Conservation (phyloP, 805 yeast genomes). For the Candida insectalens region DNA sequence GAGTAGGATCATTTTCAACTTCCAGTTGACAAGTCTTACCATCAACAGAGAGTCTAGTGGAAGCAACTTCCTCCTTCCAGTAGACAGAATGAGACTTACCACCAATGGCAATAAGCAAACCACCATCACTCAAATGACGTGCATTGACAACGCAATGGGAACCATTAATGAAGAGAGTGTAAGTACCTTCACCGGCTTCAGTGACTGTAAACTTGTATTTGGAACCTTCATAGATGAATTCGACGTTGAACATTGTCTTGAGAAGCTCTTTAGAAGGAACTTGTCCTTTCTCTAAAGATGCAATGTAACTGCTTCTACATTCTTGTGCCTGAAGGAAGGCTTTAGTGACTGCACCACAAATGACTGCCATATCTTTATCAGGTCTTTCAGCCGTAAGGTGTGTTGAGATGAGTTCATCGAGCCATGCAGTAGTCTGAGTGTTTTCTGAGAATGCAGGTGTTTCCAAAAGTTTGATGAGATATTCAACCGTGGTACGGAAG, state of each 20-base stretch:
- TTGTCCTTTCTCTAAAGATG: slow-evolving; percentile 90
- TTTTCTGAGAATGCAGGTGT: slow-evolving; percentile 95
- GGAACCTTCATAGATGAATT: slow-evolving; percentile 89
- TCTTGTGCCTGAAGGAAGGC: slow-evolving; percentile 75
- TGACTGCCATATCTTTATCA: slow-evolving; percentile 78
- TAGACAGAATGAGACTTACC: slow-evolving; percentile 93
- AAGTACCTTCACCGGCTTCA: slow-evolving; percentile 75
- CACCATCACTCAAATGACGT: slow-evolving; percentile 89
- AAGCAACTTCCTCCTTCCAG: slow-evolving; percentile 96
- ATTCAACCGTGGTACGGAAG: slow-evolving; percentile 96
- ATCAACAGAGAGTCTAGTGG: slow-evolving; percentile 91
- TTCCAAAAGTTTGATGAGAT: slow-evolving; percentile 87
- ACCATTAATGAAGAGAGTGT: slow-evolving; percentile 89
- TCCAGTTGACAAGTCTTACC: slow-evolving; percentile 91
- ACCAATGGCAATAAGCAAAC: slow-evolving; percentile 75
- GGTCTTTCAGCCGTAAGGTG: slow-evolving; percentile 97
- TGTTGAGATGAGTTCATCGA: slow-evolving; percentile 89
- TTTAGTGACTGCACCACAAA: slow-evolving; percentile 97
- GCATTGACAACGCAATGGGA: slow-evolving; percentile 83
- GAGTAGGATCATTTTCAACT: slow-evolving; percentile 96
- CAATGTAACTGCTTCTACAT: slow-evolving; percentile 56
- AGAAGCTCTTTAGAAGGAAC: slow-evolving; percentile 76
- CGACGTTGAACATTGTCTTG: slow-evolving; percentile 85
- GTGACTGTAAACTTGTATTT: slow-evolving; percentile 95
- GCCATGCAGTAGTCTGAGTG: slow-evolving; percentile 98